Percentiles rank a stretch among this genome's conserved stretches.
Conservation (phyloP, 2,329 filamentous ascomycete genomes). For the Diaporthe citriasiana region DNA sequence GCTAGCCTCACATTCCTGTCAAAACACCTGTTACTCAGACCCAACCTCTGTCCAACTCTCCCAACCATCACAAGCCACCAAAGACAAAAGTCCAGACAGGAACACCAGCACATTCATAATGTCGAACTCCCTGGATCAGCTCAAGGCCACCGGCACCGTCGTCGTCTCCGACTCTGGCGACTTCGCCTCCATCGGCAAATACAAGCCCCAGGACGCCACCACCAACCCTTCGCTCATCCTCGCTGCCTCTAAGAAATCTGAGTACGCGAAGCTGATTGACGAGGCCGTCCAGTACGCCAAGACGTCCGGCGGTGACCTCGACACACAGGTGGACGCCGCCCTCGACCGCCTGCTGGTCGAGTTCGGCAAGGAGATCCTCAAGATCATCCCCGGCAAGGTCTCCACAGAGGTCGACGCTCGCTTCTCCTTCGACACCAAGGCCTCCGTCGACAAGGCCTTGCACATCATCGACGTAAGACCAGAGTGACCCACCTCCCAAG, state of each 20-base stretch:
- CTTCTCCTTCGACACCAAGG: slow-evolving; percentile 95
- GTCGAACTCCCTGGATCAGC: slow-evolving; percentile 93
- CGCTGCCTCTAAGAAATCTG: slow-evolving; percentile 96
- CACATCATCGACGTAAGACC: slow-evolving; percentile 90
- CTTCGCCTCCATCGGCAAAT: slow-evolving; percentile 91
- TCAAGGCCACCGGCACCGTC: slow-evolving; percentile 96
- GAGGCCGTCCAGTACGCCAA: slow-evolving; percentile 88
- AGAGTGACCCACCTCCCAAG: neutral
- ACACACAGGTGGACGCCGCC: slow-evolving; percentile 88
- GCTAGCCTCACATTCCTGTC: slow-evolving; percentile 14
- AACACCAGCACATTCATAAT: slow-evolving; percentile 62
- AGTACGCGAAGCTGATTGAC: slow-evolving; percentile 95
- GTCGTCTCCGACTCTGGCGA: slow-evolving; percentile 98
- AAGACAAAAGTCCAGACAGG: slow-evolving; percentile 9
- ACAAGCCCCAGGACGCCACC: slow-evolving; percentile 99
- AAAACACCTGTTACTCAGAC: neutral
- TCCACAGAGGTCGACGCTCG: slow-evolving; percentile 98
- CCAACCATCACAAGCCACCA: neutral
- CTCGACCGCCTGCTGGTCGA: slow-evolving; percentile 96
- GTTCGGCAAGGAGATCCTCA: slow-evolving; percentile 97
- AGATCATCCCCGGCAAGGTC: slow-evolving; percentile 98
- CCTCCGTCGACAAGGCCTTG: slow-evolving; percentile 93
- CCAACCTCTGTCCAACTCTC: neutral
- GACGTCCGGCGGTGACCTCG: slow-evolving; percentile 70
- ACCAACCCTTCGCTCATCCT: slow-evolving; percentile 99